phyloP scores from a whole-genome alignment of 2,329 filamentous ascomycete species.

The Aspergillus felis region DNA sequence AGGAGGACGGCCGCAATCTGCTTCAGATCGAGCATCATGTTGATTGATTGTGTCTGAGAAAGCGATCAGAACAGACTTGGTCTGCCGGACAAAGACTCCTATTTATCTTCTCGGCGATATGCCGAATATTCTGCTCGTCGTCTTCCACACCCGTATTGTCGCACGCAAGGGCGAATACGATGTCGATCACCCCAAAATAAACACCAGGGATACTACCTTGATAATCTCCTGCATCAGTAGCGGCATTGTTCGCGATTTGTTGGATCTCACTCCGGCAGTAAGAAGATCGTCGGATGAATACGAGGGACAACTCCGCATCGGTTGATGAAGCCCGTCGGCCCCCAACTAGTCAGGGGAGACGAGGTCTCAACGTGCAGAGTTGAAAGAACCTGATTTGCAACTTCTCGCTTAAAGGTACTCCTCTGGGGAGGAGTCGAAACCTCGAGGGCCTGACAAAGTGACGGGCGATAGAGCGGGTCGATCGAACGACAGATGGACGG shows the following conservation, averaged over 20 bases:
- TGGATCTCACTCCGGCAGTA: background rate
- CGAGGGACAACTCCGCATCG: background rate
- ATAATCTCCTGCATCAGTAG: background rate
- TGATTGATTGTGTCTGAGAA: background rate
- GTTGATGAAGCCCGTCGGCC: background rate
- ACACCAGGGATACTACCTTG: background rate
- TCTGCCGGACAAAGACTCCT: background rate
- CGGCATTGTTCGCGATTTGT: background rate
- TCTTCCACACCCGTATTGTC: background rate
- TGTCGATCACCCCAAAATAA: background rate
- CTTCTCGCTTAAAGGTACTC: background rate
- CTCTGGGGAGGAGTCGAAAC: background rate
- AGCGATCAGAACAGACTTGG: background rate
- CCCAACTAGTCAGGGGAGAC: background rate
- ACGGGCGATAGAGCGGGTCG: background rate
- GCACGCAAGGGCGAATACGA: background rate
- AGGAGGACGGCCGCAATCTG: conserved; percentile 6
- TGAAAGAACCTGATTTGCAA: background rate
- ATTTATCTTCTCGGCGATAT: background rate
- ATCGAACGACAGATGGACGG: background rate
- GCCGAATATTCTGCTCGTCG: background rate
- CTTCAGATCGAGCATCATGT: background rate
- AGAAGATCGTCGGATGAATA: background rate
- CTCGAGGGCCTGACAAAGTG: background rate
- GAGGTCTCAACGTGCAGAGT: background rate